Conservation (phyloP, 352 stramenopile species). For the Phytopythium delawarense region DNA sequence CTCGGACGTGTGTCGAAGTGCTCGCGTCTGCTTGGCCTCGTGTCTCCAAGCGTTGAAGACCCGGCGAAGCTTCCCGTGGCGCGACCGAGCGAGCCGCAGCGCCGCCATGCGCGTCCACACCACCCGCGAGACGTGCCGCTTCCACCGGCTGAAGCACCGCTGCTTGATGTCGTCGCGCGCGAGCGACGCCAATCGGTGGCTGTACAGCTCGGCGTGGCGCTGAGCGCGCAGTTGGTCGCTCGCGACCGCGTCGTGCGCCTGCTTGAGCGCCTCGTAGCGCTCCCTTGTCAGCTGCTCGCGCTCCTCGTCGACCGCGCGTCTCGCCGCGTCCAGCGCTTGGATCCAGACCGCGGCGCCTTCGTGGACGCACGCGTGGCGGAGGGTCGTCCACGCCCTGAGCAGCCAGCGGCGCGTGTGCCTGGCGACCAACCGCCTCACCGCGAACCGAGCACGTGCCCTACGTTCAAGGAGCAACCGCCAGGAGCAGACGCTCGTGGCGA, state of each 20-base stretch:
- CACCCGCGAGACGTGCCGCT: not conserved
- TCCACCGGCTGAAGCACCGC: constrained; percentile 2
- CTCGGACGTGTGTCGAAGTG: not conserved
- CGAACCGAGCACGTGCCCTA: not conserved
- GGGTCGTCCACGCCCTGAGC: not conserved
- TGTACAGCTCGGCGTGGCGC: not conserved
- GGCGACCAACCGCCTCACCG: not conserved
- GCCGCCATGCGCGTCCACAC: not conserved
- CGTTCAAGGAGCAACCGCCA: not conserved
- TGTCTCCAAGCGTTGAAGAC: not conserved
- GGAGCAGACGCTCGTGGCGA: not conserved
- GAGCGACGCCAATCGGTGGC: not conserved
- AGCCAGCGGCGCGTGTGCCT: not conserved
- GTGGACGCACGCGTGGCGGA: not conserved
- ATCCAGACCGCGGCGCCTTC: not conserved
- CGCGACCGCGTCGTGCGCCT: not conserved
- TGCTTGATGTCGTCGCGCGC: not conserved
- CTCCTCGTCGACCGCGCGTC: constrained; percentile 4
- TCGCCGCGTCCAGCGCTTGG: not conserved
- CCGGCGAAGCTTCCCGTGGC: not conserved
- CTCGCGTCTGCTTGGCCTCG: not conserved
- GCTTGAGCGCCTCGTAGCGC: not conserved
- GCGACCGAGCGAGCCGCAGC: not conserved
- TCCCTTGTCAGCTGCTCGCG: not conserved
- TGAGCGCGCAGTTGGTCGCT: not conserved